phyloP scores from a whole-genome alignment of 768 basidiomycete genomes.

The Calvatia gigantea region DNA sequence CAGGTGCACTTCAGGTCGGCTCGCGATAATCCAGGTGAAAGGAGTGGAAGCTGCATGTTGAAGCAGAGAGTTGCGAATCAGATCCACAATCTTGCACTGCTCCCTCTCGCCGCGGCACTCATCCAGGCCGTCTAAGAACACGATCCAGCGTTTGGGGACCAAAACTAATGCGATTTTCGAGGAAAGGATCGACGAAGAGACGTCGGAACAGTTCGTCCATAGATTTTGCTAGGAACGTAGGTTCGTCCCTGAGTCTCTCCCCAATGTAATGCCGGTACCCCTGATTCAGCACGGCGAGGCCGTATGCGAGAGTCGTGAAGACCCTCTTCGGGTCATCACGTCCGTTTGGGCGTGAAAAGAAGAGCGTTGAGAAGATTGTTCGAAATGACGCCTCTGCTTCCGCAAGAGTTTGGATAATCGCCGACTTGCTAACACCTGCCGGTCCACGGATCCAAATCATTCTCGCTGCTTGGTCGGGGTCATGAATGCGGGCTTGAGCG shows the following conservation, averaged over 20 bases:
- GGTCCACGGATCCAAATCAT: conserved; percentile 7
- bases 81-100: not conserved
- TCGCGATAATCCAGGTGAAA: not conserved
- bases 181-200: conserved; percentile 19
- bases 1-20: not conserved
- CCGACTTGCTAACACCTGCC: conserved; percentile 9
- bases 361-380: not conserved
- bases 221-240: conserved; percentile 17
- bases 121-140: not conserved
- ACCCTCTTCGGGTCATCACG: not conserved
- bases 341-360: not conserved
- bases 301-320: conserved; percentile 23
- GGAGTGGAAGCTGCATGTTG: not conserved
- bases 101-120: not conserved
- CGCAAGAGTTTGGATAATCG: not conserved
- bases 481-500: not conserved
- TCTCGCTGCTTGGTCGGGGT: not conserved
- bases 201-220: conserved; percentile 18
- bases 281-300: conserved; percentile 17
- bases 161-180: not conserved
- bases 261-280: conserved; percentile 15
- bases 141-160: not conserved
- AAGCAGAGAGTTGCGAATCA: not conserved
- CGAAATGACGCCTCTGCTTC: not conserved
- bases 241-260: conserved; percentile 15